A percentile compares a stretch with the other conserved stretches of the same genome.
phyloP scores from a whole-genome alignment of 169 alveolate genomes.

The Hammondia hammondi region DNA sequence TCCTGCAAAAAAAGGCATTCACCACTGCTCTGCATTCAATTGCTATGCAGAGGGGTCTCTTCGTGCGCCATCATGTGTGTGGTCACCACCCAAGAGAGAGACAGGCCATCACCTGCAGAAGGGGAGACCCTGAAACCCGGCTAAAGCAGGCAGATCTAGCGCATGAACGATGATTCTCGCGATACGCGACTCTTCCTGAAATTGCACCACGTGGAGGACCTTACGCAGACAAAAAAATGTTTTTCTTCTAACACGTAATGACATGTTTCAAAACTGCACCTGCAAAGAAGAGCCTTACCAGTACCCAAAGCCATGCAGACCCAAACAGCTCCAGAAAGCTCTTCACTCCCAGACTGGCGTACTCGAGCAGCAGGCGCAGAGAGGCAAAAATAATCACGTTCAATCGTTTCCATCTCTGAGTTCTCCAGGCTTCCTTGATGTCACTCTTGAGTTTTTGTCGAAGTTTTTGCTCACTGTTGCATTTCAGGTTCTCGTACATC shows the following conservation, averaged over 20 bases:
- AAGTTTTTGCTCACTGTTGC: neutral
- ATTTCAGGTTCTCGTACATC: neutral
- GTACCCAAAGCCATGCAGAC: slow-evolving; percentile 29
- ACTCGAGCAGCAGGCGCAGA: slow-evolving; percentile 11
- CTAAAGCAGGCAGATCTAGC: no score
- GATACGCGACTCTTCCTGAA: no score
- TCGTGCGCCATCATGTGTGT: no score
- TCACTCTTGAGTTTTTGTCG: neutral
- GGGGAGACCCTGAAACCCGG: no score
- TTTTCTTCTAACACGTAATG: no score
- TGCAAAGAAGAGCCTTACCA: neutral
- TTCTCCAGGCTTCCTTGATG: neutral
- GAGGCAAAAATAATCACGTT: neutral
- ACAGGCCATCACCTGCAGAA: no score
- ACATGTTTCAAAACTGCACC: no score
- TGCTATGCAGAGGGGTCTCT: no score
- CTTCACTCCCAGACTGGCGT: neutral
- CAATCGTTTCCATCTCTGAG: neutral
- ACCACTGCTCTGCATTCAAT: neutral
- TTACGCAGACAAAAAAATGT: no score
- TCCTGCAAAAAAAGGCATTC: neutral
- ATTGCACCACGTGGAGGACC: no score
- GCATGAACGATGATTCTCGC: no score
- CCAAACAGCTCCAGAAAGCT: neutral
- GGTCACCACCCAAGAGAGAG: no score